Conservation (phyloP, 176 grass and related monocot species). For the Alloteropsis semialata region DNA sequence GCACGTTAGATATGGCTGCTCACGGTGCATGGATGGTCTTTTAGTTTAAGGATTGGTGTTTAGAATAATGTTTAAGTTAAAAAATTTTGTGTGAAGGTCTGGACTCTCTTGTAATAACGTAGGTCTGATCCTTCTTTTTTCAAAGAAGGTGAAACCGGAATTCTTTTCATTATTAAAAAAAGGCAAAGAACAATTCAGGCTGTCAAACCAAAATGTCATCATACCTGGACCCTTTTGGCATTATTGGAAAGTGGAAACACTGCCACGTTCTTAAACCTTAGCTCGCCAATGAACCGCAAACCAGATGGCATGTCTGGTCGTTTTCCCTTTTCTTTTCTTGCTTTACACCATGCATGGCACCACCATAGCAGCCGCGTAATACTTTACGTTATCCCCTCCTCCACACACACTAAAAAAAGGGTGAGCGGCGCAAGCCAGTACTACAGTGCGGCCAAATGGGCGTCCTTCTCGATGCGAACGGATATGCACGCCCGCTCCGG, state of each 20-base stretch:
- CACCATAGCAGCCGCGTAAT: not conserved
- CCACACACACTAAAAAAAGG: not conserved
- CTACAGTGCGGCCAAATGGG: not conserved
- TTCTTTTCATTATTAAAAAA: too few species aligned
- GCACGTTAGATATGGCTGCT: too few species aligned
- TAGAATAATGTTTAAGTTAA: too few species aligned
- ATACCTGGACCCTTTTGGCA: not conserved
- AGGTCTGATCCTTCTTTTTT: too few species aligned
- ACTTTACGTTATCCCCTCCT: conserved; percentile 13
- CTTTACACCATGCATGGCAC: conserved; percentile 30
- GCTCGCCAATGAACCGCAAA: not conserved
- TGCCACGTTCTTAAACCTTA: not conserved
- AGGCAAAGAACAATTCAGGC: too few species aligned
- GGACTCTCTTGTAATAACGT: too few species aligned
- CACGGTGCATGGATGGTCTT: too few species aligned
- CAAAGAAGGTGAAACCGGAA: too few species aligned
- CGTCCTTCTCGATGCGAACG: not conserved
- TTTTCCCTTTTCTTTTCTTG: not conserved
- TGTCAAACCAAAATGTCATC: not conserved
- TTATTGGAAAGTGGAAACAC: not conserved
- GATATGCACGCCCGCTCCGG: conserved; percentile 35
- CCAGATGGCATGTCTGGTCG: not conserved
- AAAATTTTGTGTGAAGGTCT: too few species aligned
- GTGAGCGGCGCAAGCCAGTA: not conserved
- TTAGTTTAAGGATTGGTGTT: too few species aligned